phyloP scores from a whole-genome alignment of 371 early-diverging fungal species.

The Lichtheimia ramosa region DNA sequence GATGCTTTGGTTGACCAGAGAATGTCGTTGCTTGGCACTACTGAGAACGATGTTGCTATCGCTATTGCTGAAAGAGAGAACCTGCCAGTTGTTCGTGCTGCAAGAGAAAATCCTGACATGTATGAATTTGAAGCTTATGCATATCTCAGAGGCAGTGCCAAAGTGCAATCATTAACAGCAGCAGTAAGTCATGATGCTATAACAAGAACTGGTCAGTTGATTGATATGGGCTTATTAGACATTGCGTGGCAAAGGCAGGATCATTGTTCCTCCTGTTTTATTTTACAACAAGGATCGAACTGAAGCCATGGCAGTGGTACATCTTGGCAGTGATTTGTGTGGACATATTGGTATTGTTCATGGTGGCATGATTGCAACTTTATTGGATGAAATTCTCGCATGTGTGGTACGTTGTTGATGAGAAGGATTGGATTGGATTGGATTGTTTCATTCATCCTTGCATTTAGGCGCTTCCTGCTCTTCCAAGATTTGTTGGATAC shows the following conservation, averaged over 20 bases:
- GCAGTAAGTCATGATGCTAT: conserved; percentile 23
- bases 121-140: conserved; percentile 33
- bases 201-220: neutral
- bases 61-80: conserved; percentile 24
- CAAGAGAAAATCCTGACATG: conserved; percentile 26
- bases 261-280: conserved; percentile 33
- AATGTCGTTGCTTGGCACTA: conserved; percentile 8
- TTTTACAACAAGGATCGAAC: conserved; percentile 43
- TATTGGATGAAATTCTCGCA: conserved; percentile 69
- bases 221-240: conserved; percentile 18
- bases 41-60: neutral
- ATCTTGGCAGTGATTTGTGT: conserved; percentile 49
- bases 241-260: conserved; percentile 39
- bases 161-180: conserved; percentile 32
- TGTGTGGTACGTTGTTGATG: conserved; percentile 33
- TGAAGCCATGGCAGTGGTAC: conserved; percentile 30
- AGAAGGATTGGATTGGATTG: neutral
- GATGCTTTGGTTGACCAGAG: conserved; percentile 21
- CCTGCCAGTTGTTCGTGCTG: conserved; percentile 29
- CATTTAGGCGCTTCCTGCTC: conserved; percentile 49
- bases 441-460: conserved; percentile 4
- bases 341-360: conserved; percentile 72
- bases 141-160: conserved; percentile 25
- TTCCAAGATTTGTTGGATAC: conserved; percentile 70
- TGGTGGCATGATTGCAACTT: conserved; percentile 68